Conservation (phyloP, 306 rosid species). For the Calophaca sinica region DNA sequence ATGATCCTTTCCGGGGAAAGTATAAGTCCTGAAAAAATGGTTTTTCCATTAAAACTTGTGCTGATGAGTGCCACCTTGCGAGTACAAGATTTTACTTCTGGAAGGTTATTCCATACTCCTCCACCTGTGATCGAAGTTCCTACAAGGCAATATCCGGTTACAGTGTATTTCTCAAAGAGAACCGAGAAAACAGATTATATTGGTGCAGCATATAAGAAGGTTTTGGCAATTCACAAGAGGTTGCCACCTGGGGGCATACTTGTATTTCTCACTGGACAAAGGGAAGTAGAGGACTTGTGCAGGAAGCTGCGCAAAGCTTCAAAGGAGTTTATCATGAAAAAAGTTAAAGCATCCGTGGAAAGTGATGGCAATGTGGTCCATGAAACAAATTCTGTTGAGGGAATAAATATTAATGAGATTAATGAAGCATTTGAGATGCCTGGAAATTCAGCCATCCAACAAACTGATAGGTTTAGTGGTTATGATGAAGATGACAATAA, state of each 20-base stretch:
- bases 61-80: slow-evolving; percentile 96
- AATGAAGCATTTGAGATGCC: slow-evolving; percentile 78
- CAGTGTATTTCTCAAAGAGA: slow-evolving; percentile 77
- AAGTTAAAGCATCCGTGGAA: slow-evolving; percentile 48
- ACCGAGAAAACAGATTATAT: slow-evolving; percentile 76
- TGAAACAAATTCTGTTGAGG: slow-evolving; percentile 55
- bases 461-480: slow-evolving; percentile 67
- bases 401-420: slow-evolving; percentile 66
- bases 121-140: slow-evolving; percentile 88
- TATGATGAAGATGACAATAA: slow-evolving; percentile 65
- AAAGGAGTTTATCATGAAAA: slow-evolving; percentile 58
- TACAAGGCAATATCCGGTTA: slow-evolving; percentile 84
- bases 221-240: slow-evolving; percentile 88
- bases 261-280: slow-evolving; percentile 86
- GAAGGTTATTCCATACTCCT: slow-evolving; percentile 63
- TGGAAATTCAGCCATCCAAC: slow-evolving; percentile 54
- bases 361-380: slow-evolving; percentile 42
- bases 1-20: slow-evolving; percentile 58
- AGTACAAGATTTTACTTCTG: slow-evolving; percentile 83
- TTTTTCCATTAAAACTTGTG: slow-evolving; percentile 88
- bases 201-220: slow-evolving; percentile 86
- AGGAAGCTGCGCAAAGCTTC: slow-evolving; percentile 77
- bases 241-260: slow-evolving; percentile 91
- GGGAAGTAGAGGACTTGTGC: slow-evolving; percentile 88
- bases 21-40: slow-evolving; percentile 57